Evolutionary conservation across 2,329 filamentous ascomycete genomes (phyloP).

Genomic region (Botryotinia globosa): DNA sequence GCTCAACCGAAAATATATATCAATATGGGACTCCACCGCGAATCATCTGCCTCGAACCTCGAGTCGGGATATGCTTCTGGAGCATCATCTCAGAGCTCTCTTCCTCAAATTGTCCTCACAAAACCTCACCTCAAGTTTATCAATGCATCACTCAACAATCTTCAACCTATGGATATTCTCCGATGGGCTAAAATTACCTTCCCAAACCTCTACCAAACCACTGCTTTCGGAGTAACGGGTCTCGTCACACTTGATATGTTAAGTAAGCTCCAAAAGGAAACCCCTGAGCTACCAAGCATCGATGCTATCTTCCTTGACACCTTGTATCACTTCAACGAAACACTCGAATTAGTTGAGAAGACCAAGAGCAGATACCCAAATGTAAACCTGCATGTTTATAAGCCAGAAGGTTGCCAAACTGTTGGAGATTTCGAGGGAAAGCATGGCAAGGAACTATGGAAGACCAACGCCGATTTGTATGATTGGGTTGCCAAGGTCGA

Average conservation of each 20-base stretch:
- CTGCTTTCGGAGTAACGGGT: conserved; percentile 77
- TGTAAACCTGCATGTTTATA: conserved; percentile 83
- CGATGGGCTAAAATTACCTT: conserved; percentile 90
- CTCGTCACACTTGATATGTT: conserved; percentile 84
- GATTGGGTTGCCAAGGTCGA: conserved; percentile 98
- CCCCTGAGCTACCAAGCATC: conserved; percentile 57
- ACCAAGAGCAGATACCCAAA: conserved; percentile 74
- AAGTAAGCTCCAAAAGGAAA: conserved; percentile 65
- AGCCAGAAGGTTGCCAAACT: conserved; percentile 72
- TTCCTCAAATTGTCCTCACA: conserved; percentile 81
- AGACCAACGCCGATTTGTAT: conserved; percentile 82
- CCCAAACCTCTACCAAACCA: conserved; percentile 84
- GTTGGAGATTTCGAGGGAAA: conserved; percentile 74
- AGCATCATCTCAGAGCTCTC: conserved; percentile 56
- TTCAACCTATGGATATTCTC: conserved; percentile 87
- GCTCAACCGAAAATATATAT: conserved; percentile 8
- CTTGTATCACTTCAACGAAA: conserved; percentile 78
- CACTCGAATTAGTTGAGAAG: conserved; percentile 68
- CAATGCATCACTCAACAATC: conserved; percentile 82
- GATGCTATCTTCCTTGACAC: conserved; percentile 81
- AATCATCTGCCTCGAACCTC: conserved; percentile 42
- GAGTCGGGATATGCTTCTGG: conserved; percentile 82
- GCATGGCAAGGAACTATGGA: conserved; percentile 82
- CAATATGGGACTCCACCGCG: conserved; percentile 33
- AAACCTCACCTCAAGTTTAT: conserved; percentile 85